Base-by-base conservation (phyloP, 2,329 filamentous ascomycete species). In the Trichoderma sp. region DNA sequence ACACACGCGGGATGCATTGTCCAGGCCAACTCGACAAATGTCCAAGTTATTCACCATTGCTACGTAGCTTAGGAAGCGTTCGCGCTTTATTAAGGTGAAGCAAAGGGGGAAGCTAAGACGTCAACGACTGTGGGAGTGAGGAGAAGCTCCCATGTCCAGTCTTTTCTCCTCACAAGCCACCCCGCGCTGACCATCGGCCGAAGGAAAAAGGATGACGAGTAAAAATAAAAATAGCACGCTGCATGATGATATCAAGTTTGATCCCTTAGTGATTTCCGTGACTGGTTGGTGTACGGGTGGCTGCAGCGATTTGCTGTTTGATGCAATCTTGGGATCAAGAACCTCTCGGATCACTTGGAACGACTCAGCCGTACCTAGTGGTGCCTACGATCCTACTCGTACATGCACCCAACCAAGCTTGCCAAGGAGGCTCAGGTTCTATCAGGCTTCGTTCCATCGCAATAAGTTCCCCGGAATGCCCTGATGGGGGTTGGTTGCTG, bases 151-250 rank as follows among this genome's bases (percentile, higher is more conserved):
- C n/a, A 33, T 18, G 33, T 24, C 65, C 38, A 41, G 6, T 45
- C 41, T 45, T 14, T 62, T 69, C 53, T 62, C 53, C 56, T 71
- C 67, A 45, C 33, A 59, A n/a, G 24, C 56, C 14, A 31, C 45
- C 53, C 67, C 67, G 24, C 67, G 67, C 31, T 56, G 21, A 56
- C 50, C 50, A 21, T 56, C 21, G 50, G 50, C n/a, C 18, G 45
- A n/a, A 27, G 66, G n/a, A 33, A 31, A 31, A 38, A 62, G 67
- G 56, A 62, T 60, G 67, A 60, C 21, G 53, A 27, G 53, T 69
- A 69, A 62, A 62, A 27, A 35, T 69, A 69, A 62, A 71, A 71
- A 71, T 71, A 71, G 67, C 9, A 9, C 7, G 53, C 35, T 71
- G 67, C 67, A 71, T 21, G 56, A 71, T 71, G 67, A 60, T 62